Conservation (phyloP, 1,284 basidiomycete species). For the Boletus sp. region DNA sequence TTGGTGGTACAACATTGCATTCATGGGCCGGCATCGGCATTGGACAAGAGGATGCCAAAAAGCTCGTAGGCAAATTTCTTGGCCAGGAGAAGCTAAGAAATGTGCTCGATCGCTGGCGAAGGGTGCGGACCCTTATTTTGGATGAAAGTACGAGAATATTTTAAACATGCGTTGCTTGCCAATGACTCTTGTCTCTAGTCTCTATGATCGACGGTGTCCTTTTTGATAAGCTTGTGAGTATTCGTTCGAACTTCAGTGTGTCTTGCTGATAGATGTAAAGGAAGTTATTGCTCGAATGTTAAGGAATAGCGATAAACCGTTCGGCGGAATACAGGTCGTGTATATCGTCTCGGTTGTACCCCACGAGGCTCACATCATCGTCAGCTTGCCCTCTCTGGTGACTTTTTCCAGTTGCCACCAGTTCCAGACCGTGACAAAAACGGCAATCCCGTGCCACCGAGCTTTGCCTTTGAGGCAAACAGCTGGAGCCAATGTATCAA, state of each 20-base stretch:
- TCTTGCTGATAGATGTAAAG: slow-evolving; percentile 22
- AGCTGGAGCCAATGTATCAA: slow-evolving; percentile 80
- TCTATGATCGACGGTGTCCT: slow-evolving; percentile 97
- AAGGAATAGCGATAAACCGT: slow-evolving; percentile 67
- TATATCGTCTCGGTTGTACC: neutral
- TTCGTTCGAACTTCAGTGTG: neutral
- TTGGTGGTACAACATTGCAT: slow-evolving; percentile 91
- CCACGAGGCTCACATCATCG: slow-evolving; percentile 1
- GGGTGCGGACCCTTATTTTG: slow-evolving; percentile 83
- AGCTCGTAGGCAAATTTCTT: slow-evolving; percentile 67
- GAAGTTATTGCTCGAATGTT: slow-evolving; percentile 58
- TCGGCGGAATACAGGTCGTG: slow-evolving; percentile 91
- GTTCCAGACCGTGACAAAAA: slow-evolving; percentile 51
- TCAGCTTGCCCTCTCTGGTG: slow-evolving; percentile 84
- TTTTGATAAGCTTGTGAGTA: slow-evolving; percentile 75
- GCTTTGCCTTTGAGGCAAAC: slow-evolving; percentile 89
- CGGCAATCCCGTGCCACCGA: slow-evolving; percentile 33
- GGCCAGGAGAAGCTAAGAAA: slow-evolving; percentile 63
- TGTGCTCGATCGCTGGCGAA: slow-evolving; percentile 66
- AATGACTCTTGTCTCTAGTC: slow-evolving; percentile 48
- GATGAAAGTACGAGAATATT: slow-evolving; percentile 73
- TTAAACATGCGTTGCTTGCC: neutral
- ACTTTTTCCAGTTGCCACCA: slow-evolving; percentile 97
- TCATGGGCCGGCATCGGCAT: slow-evolving; percentile 92
- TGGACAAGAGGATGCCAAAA: slow-evolving; percentile 66